These are phyloP conservation scores for Bertia moriformis DNA, from an alignment of 2,329 filamentous ascomycete species.

Conservation along the genomic window DNA sequence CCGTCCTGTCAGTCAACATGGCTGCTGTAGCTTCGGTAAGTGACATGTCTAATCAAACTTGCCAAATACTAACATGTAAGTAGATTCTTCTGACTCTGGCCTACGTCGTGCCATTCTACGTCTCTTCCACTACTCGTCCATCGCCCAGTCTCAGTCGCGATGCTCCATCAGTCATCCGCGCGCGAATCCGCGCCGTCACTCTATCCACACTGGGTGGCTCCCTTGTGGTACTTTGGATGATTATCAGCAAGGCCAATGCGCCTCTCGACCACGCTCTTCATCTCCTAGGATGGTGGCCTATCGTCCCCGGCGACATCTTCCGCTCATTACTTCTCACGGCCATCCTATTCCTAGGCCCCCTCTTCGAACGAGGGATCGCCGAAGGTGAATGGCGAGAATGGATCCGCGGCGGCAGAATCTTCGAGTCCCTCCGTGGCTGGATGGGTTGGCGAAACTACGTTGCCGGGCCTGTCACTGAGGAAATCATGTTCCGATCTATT, in stretches of 20 bases:
- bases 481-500: not conserved
- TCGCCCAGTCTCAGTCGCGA: not conserved
- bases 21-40: not conserved
- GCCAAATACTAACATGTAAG: not conserved
- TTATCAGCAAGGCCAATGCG: not conserved
- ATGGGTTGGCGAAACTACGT: constrained; percentile 1
- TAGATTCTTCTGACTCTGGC: not conserved
- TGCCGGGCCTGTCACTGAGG: not conserved
- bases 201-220: not conserved
- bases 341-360: not conserved
- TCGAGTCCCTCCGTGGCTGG: not conserved
- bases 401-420: not conserved
- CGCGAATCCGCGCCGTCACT: not conserved
- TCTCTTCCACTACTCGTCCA: not conserved
- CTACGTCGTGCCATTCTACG: constrained; percentile 1
- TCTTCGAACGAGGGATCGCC: not conserved
- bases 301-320: not conserved
- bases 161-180: not conserved
- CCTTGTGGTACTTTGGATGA: not conserved
- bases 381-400: not conserved
- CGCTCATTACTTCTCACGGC: not conserved
- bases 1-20: not conserved
- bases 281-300: not conserved
- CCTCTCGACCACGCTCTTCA: not conserved
- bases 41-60: not conserved